Percentiles rank a stretch among this genome's conserved stretches.
Evolutionary conservation across 1,284 basidiomycete species (phyloP).

Genomic region (Porodaedalea pini): DNA sequence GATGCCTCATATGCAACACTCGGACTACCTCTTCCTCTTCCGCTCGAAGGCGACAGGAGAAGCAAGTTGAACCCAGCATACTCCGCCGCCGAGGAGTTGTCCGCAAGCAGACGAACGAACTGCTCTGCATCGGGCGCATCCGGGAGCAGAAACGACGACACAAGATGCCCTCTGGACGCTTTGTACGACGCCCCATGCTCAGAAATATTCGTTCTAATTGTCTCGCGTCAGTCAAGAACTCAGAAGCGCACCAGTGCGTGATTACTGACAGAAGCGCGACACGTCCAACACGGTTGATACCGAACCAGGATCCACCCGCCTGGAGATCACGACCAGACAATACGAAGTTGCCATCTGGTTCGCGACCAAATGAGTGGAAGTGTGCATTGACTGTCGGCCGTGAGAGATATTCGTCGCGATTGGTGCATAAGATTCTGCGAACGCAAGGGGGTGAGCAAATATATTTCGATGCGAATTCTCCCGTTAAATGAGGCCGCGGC

Average conservation of each 20-base stretch:
- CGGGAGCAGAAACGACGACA: slow-evolving; percentile 61
- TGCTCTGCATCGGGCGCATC: slow-evolving; percentile 39
- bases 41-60: slow-evolving; percentile 42
- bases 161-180: slow-evolving; percentile 63
- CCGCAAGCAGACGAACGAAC: slow-evolving; percentile 40
- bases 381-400: slow-evolving; percentile 62
- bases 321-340: slow-evolving; percentile 69
- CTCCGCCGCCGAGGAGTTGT: slow-evolving; percentile 33
- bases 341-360: slow-evolving; percentile 37
- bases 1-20: slow-evolving; percentile 46
- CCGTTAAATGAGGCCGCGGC: not conserved
- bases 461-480: not conserved
- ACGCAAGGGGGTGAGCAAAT: slow-evolving; percentile 6
- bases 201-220: slow-evolving; percentile 71
- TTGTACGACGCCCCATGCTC: slow-evolving; percentile 47
- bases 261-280: slow-evolving; percentile 64
- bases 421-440: slow-evolving; percentile 64
- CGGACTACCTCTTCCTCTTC: slow-evolving; percentile 20
- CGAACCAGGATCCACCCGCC: slow-evolving; percentile 79
- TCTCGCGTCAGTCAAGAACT: not conserved
- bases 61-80: slow-evolving; percentile 79
- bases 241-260: too few relatives aligned
- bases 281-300: slow-evolving; percentile 57
- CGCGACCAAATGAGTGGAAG: slow-evolving; percentile 45
- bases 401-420: slow-evolving; percentile 70